Evolutionary conservation across 2,329 filamentous ascomycete species (phyloP).

Genomic region (Fusarium metavorans): DNA sequence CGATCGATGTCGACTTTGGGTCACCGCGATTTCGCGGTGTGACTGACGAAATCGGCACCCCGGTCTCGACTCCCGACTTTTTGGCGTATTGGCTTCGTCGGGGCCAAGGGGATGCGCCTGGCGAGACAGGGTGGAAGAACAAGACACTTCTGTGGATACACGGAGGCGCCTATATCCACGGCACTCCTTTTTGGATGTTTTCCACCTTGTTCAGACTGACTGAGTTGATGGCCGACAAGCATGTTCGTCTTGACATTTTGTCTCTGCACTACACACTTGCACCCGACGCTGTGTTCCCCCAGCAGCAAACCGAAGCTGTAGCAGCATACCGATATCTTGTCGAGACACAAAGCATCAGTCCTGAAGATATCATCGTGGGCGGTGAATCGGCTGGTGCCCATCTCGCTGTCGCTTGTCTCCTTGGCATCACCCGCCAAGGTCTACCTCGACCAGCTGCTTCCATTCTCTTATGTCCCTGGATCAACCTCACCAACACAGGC

Average conservation of each 20-base stretch:
- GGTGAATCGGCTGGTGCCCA: conserved; percentile 12
- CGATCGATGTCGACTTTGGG: not conserved
- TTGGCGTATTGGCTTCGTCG: not conserved
- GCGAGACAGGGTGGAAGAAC: not conserved
- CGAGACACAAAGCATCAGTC: not conserved
- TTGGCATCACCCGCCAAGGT: not conserved
- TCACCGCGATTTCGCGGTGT: not conserved
- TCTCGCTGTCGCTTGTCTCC: not conserved
- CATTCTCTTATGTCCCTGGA: conserved; percentile 1
- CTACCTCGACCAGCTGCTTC: not conserved
- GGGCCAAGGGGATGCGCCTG: not conserved
- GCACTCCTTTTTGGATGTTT: conserved; percentile 12
- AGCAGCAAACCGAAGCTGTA: conserved; percentile 2
- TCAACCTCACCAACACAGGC: conserved; percentile 4
- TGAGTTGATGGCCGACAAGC: conserved; percentile 3
- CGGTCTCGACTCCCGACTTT: not conserved
- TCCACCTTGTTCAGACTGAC: conserved; percentile 7
- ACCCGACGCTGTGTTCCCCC: not conserved
- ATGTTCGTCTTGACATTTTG: conserved; percentile 1
- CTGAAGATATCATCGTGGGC: not conserved
- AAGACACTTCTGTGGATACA: conserved; percentile 14
- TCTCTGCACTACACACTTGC: conserved; percentile 7
- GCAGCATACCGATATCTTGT: conserved; percentile 9
- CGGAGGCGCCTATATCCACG: conserved; percentile 1
- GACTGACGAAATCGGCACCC: not conserved